Evolutionary conservation across 2,329 filamentous ascomycete species (phyloP).

Genomic region (Gremmenia infestans): DNA sequence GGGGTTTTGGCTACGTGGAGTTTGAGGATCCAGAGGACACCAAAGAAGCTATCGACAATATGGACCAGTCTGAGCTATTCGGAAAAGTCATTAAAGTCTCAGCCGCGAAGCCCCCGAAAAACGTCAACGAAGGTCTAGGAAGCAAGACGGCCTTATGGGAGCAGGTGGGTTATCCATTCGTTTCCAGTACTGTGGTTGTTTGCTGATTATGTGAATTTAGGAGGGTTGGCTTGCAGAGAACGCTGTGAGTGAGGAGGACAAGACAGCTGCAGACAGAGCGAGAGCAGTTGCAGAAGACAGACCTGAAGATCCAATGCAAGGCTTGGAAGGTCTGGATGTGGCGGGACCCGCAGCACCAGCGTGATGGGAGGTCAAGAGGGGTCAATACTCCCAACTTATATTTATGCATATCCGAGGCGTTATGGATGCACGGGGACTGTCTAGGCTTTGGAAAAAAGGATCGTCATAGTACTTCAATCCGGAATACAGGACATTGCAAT

Average conservation of each 20-base stretch:
- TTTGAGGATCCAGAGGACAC: constrained; percentile 84
- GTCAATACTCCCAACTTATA: neutral
- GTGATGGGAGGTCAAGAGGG: constrained; percentile 37
- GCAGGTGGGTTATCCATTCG: constrained; percentile 58
- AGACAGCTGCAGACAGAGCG: constrained; percentile 51
- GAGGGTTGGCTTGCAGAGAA: constrained; percentile 91
- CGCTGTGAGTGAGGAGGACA: constrained; percentile 77
- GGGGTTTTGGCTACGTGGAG: constrained; percentile 95
- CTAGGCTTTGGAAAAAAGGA: neutral
- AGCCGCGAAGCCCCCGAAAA: constrained; percentile 86
- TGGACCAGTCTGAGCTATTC: constrained; percentile 95
- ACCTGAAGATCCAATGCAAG: constrained; percentile 87
- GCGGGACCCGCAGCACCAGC: constrained; percentile 75
- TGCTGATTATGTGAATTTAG: constrained; percentile 42
- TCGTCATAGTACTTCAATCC: neutral
- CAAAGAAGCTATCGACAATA: constrained; percentile 95
- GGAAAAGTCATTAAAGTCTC: constrained; percentile 90
- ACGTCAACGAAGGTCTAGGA: constrained; percentile 77
- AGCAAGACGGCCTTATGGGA: constrained; percentile 96
- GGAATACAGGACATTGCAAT: neutral
- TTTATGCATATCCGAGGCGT: constrained; percentile 19
- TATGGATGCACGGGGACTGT: neutral
- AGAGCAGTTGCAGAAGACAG: constrained; percentile 46
- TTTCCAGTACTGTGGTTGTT: neutral
- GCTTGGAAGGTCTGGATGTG: constrained; percentile 86